phyloP scores from a whole-genome alignment of 2,329 filamentous ascomycete species.

The Fusarium sp. region DNA sequence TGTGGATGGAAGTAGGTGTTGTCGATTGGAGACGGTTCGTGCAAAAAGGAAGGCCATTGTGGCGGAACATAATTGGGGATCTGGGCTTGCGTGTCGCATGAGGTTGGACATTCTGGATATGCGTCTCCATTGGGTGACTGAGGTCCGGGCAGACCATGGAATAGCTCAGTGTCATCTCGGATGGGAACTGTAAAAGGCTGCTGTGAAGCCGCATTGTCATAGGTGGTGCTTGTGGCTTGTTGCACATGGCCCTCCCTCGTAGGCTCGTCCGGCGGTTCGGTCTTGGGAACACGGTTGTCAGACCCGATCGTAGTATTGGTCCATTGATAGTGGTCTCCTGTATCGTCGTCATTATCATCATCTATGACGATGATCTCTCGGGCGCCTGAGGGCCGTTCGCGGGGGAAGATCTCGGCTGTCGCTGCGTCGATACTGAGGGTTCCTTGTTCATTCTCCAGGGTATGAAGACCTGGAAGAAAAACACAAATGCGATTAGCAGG shows the following conservation, averaged over 20 bases:
- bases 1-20: no score
- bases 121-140: rapidly evolving
- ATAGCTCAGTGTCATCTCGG: not conserved
- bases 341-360: not conserved
- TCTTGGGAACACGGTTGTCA: rapidly evolving
- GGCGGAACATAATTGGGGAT: rapidly evolving
- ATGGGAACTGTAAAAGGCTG: no score
- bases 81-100: rapidly evolving
- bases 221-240: not conserved
- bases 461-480: rapidly evolving
- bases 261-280: not conserved
- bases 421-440: rapidly evolving
- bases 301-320: no score
- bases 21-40: not conserved
- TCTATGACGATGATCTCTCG: not conserved
- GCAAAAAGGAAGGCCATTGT: not conserved
- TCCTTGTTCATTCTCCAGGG: not conserved
- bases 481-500: not conserved
- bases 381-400: rapidly evolving
- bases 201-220: no score
- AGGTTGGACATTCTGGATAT: rapidly evolving
- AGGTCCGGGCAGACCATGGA: rapidly evolving
- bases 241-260: not conserved
- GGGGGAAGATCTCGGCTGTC: not conserved
- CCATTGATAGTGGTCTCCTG: no score